Percentiles rank a stretch among this genome's conserved stretches.
These are phyloP conservation scores for Triticum turgidum DNA, from an alignment of 176 grass and related monocot genomes.

Conservation along the genomic window DNA sequence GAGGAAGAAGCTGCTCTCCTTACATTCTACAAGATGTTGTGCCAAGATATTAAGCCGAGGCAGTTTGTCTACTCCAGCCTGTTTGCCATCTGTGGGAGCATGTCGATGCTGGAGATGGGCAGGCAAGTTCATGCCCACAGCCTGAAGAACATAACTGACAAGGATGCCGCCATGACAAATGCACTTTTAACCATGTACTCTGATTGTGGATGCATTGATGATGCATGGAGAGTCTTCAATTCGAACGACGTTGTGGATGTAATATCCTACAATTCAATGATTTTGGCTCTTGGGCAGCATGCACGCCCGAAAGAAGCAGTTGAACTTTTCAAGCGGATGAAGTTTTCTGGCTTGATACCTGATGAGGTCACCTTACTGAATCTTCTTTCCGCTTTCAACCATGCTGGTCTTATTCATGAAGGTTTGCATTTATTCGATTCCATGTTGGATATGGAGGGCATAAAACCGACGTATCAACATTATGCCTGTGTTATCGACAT, in stretches of 20 bases:
- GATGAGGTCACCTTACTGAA: constrained; percentile 49
- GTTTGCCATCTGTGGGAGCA: constrained; percentile 12
- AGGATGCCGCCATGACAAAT: constrained; percentile 34
- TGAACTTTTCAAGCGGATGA: constrained; percentile 28
- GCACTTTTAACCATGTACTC: constrained; percentile 51
- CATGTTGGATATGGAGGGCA: constrained; percentile 18
- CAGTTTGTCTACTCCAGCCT: constrained; percentile 40
- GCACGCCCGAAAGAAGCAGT: constrained; percentile 23
- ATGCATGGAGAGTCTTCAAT: constrained; percentile 40
- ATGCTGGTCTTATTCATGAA: constrained; percentile 42
- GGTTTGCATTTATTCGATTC: constrained; percentile 32
- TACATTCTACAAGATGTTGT: constrained; percentile 34
- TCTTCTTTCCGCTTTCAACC: constrained; percentile 43
- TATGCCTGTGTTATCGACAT: constrained; percentile 55
- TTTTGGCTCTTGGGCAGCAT: constrained; percentile 45
- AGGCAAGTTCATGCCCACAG: constrained; percentile 37
- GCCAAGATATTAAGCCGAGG: constrained; percentile 29
- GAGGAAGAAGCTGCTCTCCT: constrained; percentile 26
- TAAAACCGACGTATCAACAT: constrained; percentile 33
- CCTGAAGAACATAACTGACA: constrained; percentile 30
- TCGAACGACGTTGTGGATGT: constrained; percentile 24
- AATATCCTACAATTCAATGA: constrained; percentile 43
- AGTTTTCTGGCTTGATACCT: constrained; percentile 25
- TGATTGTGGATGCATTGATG: constrained; percentile 37
- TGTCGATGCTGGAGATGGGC: constrained; percentile 32